Base-by-base conservation (phyloP, 331 rosid genomes). In the Telfairia occidentalis region DNA sequence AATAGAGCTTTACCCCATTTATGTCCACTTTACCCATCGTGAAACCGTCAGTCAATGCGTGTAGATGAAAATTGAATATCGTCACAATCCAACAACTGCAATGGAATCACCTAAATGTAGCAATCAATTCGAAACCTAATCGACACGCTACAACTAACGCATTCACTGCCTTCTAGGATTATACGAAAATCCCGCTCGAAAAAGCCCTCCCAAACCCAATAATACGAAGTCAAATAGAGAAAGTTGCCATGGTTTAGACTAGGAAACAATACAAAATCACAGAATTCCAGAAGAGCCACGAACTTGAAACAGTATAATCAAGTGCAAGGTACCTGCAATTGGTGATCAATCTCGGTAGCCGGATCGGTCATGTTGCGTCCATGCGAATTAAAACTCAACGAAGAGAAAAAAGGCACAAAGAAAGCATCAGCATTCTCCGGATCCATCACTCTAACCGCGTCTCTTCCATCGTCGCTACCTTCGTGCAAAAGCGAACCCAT, bases 351-450 rank as follows among this genome's bases (percentile, higher is more conserved):
- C 87, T 78, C 72, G 3, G 92, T 86, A 2, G 23, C 91, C 5
- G 97, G 97, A 80, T 92, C 99, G 24, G 83, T 87, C 97, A 90
- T 92, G 19, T 78, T 84, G 66, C 88, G 99, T 0, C 99, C 99
- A 6, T 95, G 94, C 0, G 92, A 76, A 69, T 95, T 95, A 82
- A 90, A 89, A 58, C 97, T 95, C 84, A 90, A 60, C 2, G 99
- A 95, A 80, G 99, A 92, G 77, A 92, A 95, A 67, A 92, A 92
- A 0, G 99, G 99, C 12, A 95, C 99, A 18, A 92, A 95, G 80
- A 95, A 92, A 9, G 90, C 96, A 48, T 92, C 92, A 0, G 97
- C 99, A 23, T 78, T 26, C 76, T 87, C 97, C 26, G 97, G 97
- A 90, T 95, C 97, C 55, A 78, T 86, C 77, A 92, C 96, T 89